Conservation (phyloP, 805 yeast genomes). For the Kuraishia hungarica region DNA sequence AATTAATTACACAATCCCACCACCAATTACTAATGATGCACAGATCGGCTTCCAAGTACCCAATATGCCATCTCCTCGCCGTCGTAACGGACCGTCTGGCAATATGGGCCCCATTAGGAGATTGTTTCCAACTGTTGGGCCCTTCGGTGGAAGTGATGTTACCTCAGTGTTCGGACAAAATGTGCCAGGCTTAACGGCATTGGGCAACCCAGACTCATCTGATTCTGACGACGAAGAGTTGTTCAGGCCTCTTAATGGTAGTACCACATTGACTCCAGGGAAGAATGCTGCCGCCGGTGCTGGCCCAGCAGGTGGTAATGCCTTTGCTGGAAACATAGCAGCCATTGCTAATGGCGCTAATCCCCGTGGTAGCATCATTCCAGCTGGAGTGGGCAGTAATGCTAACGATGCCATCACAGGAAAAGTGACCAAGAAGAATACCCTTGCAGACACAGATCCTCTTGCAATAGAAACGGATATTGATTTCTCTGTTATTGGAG, state of each 20-base stretch:
- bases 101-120: slow-evolving; percentile 56
- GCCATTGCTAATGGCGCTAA: not conserved
- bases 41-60: slow-evolving; percentile 16
- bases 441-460: slow-evolving; percentile 85
- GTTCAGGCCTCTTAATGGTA: slow-evolving; percentile 15
- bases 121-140: slow-evolving; percentile 90
- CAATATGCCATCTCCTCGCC: slow-evolving; percentile 13
- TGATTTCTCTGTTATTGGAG: slow-evolving; percentile 80
- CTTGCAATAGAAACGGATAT: slow-evolving; percentile 64
- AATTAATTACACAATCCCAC: slow-evolving; percentile 76
- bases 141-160: slow-evolving; percentile 95
- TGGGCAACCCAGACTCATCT: slow-evolving; percentile 31
- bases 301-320: not conserved
- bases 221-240: slow-evolving; percentile 38
- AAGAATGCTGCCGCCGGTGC: slow-evolving; percentile 10
- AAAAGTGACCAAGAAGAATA: slow-evolving; percentile 37
- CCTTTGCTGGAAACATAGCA: not conserved
- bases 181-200: slow-evolving; percentile 35
- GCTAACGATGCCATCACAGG: not conserved
- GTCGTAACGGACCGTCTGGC: slow-evolving; percentile 19
- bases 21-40: slow-evolving; percentile 51
- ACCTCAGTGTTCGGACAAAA: slow-evolving; percentile 71
- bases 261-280: slow-evolving; percentile 17
- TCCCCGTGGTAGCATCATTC: slow-evolving; percentile 24
- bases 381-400: slow-evolving; percentile 17